These are phyloP conservation scores for Suillus cothurnatus DNA, from an alignment of 768 basidiomycete genomes.

Conservation along the genomic window DNA sequence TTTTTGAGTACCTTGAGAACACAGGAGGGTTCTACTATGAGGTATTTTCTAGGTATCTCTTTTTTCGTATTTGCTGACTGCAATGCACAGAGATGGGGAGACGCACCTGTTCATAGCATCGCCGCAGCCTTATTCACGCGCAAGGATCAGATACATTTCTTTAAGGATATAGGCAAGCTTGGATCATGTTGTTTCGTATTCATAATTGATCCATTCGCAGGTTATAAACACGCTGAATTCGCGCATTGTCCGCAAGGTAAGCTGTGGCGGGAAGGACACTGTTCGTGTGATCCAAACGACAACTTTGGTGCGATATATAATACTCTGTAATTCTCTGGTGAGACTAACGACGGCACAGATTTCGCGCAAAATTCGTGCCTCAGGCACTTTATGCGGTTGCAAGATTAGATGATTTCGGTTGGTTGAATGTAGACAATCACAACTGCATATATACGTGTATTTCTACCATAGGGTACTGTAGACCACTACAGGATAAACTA, in stretches of 20 bases:
- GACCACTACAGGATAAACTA: neutral
- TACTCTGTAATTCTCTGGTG: neutral
- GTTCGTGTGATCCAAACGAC: constrained; percentile 78
- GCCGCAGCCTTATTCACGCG: constrained; percentile 87
- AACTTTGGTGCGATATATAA: constrained; percentile 70
- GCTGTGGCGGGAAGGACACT: constrained; percentile 76
- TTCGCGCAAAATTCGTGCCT: constrained; percentile 32
- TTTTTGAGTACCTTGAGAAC: constrained; percentile 80
- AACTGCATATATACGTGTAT: constrained; percentile 1
- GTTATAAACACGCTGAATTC: constrained; percentile 92
- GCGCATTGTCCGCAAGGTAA: constrained; percentile 87
- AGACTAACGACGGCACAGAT: constrained; percentile 18
- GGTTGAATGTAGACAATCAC: neutral
- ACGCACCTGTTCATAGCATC: constrained; percentile 91
- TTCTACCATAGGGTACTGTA: constrained; percentile 1
- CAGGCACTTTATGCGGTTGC: constrained; percentile 29
- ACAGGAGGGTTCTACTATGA: constrained; percentile 91
- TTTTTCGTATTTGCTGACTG: constrained; percentile 8
- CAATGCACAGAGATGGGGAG: constrained; percentile 77
- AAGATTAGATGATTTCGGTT: constrained; percentile 16
- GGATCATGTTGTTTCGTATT: too few species aligned
- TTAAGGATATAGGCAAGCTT: constrained; percentile 76
- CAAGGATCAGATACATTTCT: constrained; percentile 93
- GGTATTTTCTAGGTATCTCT: constrained; percentile 35
- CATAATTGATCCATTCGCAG: constrained; percentile 9